Conservation (phyloP, 2,329 filamentous ascomycete genomes). For the Alternaria sp. region DNA sequence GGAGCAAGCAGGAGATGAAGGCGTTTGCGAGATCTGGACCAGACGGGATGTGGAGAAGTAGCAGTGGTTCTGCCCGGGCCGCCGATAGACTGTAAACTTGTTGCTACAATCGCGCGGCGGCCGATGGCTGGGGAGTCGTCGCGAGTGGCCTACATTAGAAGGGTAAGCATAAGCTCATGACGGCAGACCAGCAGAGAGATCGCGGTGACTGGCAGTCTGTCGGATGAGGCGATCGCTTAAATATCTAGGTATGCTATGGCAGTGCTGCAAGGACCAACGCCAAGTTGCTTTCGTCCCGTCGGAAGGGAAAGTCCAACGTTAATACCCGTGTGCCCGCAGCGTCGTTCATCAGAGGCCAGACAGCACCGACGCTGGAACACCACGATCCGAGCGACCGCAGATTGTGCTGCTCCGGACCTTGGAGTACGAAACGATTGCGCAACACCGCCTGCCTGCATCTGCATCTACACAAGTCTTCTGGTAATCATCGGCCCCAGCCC, state of each 20-base stretch:
- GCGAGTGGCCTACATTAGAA: neutral
- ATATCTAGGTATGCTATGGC: neutral
- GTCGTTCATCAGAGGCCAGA: neutral
- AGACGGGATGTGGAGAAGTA: conserved; percentile 10
- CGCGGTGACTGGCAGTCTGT: conserved; percentile 10
- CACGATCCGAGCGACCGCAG: conserved; percentile 16
- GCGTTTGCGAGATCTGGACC: conserved; percentile 4
- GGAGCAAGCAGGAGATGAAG: neutral
- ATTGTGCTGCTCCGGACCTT: neutral
- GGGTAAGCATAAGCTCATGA: conserved; percentile 11
- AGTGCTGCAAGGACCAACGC: conserved; percentile 15
- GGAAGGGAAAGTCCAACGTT: conserved; percentile 15
- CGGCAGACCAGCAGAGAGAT: conserved; percentile 5
- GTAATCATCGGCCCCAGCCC: conserved; percentile 11
- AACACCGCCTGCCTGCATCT: neutral
- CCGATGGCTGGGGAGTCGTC: neutral
- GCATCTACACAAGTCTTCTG: conserved; percentile 2
- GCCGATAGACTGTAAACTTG: conserved; percentile 12
- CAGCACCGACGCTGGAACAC: conserved; percentile 15
- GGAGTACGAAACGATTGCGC: conserved; percentile 1
- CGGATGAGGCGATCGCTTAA: conserved; percentile 16
- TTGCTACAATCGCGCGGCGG: neutral
- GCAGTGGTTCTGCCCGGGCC: conserved; percentile 13
- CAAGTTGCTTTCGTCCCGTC: conserved; percentile 14
- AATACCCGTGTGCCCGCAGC: conserved; percentile 24